Base-by-base conservation (phyloP, 2,329 filamentous ascomycete species). In the Fusarium begoniae region DNA sequence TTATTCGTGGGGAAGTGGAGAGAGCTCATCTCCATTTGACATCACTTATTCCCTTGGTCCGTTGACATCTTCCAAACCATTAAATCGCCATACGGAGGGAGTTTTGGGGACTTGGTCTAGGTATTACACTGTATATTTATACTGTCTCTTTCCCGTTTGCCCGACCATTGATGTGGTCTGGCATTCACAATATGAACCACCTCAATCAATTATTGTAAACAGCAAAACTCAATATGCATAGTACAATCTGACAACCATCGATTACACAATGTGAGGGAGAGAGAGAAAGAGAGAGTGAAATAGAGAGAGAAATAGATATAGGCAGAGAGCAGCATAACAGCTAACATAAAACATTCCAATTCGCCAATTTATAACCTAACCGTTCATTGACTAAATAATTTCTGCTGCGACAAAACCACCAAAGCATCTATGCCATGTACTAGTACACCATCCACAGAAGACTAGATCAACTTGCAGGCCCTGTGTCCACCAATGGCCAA, bases 401-500 rank as follows among this genome's bases (percentile, higher is more conserved):
- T 45, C 72, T 48, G 63, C 45, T 66, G 41, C 60, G 66, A 63
- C 26, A 67, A 70, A 70, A 63, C 45, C 63, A 59, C 57, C 56
- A 66, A 75, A 65, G 56, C 72, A 74, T 74, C 64, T 75, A 63
- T 70, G 60, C 60, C 72, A 69, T 56, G 59, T 64, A 66, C 35
- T 74, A 73, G 51, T 74, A 74, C 72, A 73, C 53, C 60, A 56
- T 63, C 44, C 64, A 28, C 59, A 62, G 38, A 61, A 43, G 57
- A 75, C 62, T 47, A 70, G 50, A 54, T 63, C 47, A 59, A 62
- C 50, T 53, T 64, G 43, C 35, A 66, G 53, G 38, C 43, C 47
- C 18, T 55, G 32, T 63, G 41, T 26, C 30, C 30, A 61, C 28
- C 24, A 28, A 28, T 58, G 72, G 53, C 41, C 41, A 60, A 53